These are phyloP conservation scores for Fusarium duplospermum DNA, from an alignment of 2,329 filamentous ascomycete genomes.

Conservation along the genomic window DNA sequence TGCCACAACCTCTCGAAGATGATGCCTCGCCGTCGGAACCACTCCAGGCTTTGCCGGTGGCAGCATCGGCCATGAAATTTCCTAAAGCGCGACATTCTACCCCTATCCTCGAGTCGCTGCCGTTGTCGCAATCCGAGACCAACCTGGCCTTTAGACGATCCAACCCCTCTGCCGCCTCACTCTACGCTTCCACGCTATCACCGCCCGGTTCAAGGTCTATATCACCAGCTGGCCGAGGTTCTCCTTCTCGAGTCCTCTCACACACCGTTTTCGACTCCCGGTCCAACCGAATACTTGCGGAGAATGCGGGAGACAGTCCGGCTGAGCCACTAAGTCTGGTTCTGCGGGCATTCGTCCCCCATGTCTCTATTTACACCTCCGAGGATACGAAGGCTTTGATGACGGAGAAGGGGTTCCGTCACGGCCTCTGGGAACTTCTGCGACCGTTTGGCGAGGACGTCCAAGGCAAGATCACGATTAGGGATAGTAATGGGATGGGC, in stretches of 20 bases:
- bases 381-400: slow-evolving; percentile 85
- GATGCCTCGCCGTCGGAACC: slow-evolving; percentile 70
- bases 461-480: slow-evolving; percentile 86
- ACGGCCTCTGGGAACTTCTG: slow-evolving; percentile 85
- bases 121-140: slow-evolving; percentile 64
- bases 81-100: slow-evolving; percentile 72
- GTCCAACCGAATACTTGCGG: slow-evolving; percentile 57
- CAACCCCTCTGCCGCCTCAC: slow-evolving; percentile 69
- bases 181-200: slow-evolving; percentile 75
- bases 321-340: slow-evolving; percentile 74
- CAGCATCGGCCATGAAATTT: slow-evolving; percentile 68
- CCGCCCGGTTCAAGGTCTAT: slow-evolving; percentile 75
- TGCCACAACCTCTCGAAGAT: slow-evolving; percentile 76
- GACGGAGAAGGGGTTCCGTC: slow-evolving; percentile 83
- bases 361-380: slow-evolving; percentile 89
- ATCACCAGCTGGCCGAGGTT: slow-evolving; percentile 72
- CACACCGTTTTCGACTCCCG: slow-evolving; percentile 68
- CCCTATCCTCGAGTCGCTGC: slow-evolving; percentile 60
- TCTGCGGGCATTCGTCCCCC: slow-evolving; percentile 86
- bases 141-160: slow-evolving; percentile 65
- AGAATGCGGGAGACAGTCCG: slow-evolving; percentile 57
- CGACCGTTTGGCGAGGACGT: slow-evolving; percentile 92
- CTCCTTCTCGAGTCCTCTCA: slow-evolving; percentile 66
- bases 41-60: slow-evolving; percentile 76
- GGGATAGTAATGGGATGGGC: slow-evolving; percentile 89